Base-by-base conservation (phyloP, 2,329 filamentous ascomycete genomes). In the Sarocladium oryzae region DNA sequence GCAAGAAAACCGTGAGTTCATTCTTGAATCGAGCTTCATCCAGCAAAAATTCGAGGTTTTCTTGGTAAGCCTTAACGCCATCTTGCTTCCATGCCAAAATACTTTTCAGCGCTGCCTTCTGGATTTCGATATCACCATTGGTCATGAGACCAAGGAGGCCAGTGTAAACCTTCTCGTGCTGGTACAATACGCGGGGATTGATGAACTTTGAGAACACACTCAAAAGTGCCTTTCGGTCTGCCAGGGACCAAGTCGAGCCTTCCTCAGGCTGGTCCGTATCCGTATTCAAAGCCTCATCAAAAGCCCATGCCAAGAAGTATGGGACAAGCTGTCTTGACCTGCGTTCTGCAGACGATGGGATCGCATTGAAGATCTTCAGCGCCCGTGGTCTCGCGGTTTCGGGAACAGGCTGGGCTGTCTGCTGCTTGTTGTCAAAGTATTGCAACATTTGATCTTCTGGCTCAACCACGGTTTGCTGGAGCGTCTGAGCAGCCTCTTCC, bases 11-110 rank as follows among this genome's bases (percentile, higher is more conserved):
- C 1, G 89, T 86, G n/a, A 99, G 77, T 64, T 97, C 92, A 61
- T 97, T 93, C 62, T 90, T 89, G 69, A 97, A 96, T 46, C 88
- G 81, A 21, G 88, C 84, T 56, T 97, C 93, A 57, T 99, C 93
- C 8, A 97, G 78, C 2, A 99, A 75, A 59, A 89, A 91, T 55
- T 89, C 78, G 21, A 99, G 69, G 58, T 91, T 89, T 58, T 96
- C 90, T 60, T 90, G 82, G 62, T 97, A 96, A 1, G 84, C 77
- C 54, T 78, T 78, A 48, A 99, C 75, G 8, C 78, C 82, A 2
- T 85, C 77, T 53, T 87, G 81, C 65, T 96, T 97, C 92, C 93
- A 99, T 0, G 89, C 82, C 50, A 96, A 75, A 7, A 99, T 80
- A 8, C 86, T 88, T 65, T 90, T 91, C 32, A 99, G 75, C 0